phyloP scores from a whole-genome alignment of 2,329 filamentous ascomycete species.

The Thelonectria discophora region DNA sequence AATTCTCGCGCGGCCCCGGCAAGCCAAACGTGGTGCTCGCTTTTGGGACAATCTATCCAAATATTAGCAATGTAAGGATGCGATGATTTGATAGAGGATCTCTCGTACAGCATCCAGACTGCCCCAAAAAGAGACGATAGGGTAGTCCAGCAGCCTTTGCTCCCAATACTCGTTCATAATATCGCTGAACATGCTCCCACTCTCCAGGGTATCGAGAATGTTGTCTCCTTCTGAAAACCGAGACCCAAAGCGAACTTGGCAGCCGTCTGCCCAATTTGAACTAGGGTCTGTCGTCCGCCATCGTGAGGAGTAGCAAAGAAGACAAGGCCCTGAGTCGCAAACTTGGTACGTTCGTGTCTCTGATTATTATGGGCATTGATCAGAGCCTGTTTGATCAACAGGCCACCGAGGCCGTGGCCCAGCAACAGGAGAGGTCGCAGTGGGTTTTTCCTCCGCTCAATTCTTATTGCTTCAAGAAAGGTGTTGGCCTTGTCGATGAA shows the following conservation, averaged over 20 bases:
- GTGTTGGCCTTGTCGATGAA: slow-evolving; percentile 4
- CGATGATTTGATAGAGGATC: neutral
- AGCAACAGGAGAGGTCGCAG: slow-evolving; percentile 7
- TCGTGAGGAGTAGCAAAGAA: slow-evolving; percentile 19
- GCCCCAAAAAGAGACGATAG: slow-evolving; percentile 12
- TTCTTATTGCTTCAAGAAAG: slow-evolving; percentile 2
- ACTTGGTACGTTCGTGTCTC: neutral
- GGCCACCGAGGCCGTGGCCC: slow-evolving; percentile 13
- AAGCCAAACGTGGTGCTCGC: neutral
- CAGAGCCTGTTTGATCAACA: slow-evolving; percentile 18
- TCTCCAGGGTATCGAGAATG: no score
- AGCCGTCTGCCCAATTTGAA: neutral
- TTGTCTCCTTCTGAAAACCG: neutral
- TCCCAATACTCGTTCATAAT: slow-evolving; percentile 1
- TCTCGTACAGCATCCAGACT: neutral
- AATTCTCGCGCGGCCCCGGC: neutral
- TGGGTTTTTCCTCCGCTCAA: neutral
- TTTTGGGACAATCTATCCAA: neutral
- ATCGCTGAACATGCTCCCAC: neutral
- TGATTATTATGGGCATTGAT: slow-evolving; percentile 8
- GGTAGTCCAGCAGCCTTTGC: neutral
- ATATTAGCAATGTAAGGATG: no score
- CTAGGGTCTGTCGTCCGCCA: neutral
- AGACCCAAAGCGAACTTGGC: neutral
- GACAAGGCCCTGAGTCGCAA: slow-evolving; percentile 1